Evolutionary conservation across 1,139 yeast genomes (phyloP), one percentile per base, ranked within the genome.

Genomic region (Protomyces inouyei): DNA sequence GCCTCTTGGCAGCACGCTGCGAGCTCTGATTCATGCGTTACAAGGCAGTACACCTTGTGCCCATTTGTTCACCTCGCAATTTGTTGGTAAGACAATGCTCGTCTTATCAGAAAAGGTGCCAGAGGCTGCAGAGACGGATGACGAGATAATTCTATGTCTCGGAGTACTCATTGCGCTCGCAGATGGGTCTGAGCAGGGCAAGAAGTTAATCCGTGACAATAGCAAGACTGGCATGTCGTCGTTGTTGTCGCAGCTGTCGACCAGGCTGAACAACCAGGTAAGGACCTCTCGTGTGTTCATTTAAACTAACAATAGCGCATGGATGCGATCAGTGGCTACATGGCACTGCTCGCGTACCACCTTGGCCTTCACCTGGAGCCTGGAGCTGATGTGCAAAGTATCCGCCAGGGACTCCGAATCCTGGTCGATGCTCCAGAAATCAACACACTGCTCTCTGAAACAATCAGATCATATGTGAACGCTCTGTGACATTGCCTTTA

Each of bases 161-260:
- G 61, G 61, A 10, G 48, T 57, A 21, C 55, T 57, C 14, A 51
- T 57, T 10, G 52, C 55, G 37, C 28, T 57, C 10, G 55, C 61
- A 10, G 61, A 57, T 23, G 55, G 48, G 18, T 35, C 51, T 16
- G 16, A 28, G 3, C 10, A 16, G 5, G 60, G 53, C 6, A 14
- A 25, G 16, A 14, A 23, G 18, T 12, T 18, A 4, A 28, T 56
- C 52, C 25, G 43, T 2, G 28, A 32, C 12, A 10, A 9, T 1
- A n/a, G 23, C 21, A 12, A 8, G 21, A 43, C 21, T n/a, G 23
- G 12, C 23, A 10, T 10, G 18, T 43, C 18, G 6, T 18, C 48
- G 18, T 12, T 18, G 4, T n/a, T 18, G 48, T 16, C 25, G 48
- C 23, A 16, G 23, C 48, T 43, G 12, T 18, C 48, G 8, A n/a